These are phyloP conservation scores for Xylaria sp. DNA, from an alignment of 2,329 filamentous ascomycete species.

Conservation along the genomic window DNA sequence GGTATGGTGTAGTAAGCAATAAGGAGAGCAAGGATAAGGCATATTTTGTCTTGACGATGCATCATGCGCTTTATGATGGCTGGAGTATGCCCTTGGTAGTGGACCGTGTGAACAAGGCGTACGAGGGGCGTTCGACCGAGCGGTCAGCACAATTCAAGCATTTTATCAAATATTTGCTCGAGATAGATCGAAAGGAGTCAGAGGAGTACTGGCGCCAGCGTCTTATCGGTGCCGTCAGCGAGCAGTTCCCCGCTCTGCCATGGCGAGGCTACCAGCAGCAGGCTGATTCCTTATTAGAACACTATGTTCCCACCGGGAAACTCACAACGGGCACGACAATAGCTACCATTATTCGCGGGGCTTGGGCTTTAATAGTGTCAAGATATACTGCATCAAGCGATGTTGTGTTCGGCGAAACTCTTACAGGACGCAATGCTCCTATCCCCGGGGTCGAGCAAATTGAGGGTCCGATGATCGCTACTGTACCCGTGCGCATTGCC, in stretches of 20 bases:
- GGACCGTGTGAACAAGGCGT: constrained; percentile 60
- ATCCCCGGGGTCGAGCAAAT: constrained; percentile 64
- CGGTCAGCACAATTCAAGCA: constrained; percentile 59
- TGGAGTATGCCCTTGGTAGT: constrained; percentile 65
- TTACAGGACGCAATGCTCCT: constrained; percentile 66
- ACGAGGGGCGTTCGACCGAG: constrained; percentile 50
- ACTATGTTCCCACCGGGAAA: constrained; percentile 57
- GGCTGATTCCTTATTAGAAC: constrained; percentile 64
- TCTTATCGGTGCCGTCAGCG: constrained; percentile 57
- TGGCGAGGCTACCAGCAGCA: constrained; percentile 60
- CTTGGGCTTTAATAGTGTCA: constrained; percentile 67
- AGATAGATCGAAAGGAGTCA: constrained; percentile 54
- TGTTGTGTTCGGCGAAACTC: constrained; percentile 68
- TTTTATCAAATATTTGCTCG: constrained; percentile 61
- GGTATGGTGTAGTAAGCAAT: constrained; percentile 57
- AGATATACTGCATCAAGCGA: constrained; percentile 64
- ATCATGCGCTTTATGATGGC: constrained; percentile 68
- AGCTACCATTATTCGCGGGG: constrained; percentile 67
- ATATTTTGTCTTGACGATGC: constrained; percentile 65
- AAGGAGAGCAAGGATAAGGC: constrained; percentile 46
- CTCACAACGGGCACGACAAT: constrained; percentile 59
- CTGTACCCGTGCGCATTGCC: constrained; percentile 65
- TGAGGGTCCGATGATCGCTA: constrained; percentile 70
- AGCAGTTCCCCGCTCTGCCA: constrained; percentile 62
- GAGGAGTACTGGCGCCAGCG: constrained; percentile 61